These are phyloP conservation scores for Exophiala viscosa DNA, from an alignment of 2,329 filamentous ascomycete genomes.

Conservation along the genomic window DNA sequence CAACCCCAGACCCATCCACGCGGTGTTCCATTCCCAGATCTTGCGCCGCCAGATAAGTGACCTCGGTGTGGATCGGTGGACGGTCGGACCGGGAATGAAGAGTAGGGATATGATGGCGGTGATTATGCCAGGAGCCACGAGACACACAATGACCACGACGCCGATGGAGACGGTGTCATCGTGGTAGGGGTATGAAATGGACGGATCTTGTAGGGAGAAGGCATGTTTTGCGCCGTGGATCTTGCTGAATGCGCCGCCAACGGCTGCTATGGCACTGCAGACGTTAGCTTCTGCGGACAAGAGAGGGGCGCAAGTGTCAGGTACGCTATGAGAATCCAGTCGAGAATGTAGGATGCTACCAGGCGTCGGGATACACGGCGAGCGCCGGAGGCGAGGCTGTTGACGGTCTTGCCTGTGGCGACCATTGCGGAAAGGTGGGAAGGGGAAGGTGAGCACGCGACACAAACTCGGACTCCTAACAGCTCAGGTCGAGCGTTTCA, in stretches of 20 bases:
- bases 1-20: conserved; percentile 76
- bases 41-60: conserved; percentile 72
- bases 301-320: neutral
- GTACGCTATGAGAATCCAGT: conserved; percentile 66
- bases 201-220: conserved; percentile 69
- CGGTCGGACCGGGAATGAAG: conserved; percentile 68
- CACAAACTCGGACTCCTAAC: neutral
- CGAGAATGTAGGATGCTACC: conserved; percentile 64
- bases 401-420: conserved; percentile 10
- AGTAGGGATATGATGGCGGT: conserved; percentile 65
- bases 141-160: conserved; percentile 61
- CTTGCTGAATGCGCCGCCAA: conserved; percentile 58
- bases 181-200: conserved; percentile 74
- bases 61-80: conserved; percentile 59
- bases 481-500: too few relatives aligned
- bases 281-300: neutral
- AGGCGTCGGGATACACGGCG: conserved; percentile 48
- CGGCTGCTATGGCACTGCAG: conserved; percentile 51
- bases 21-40: conserved; percentile 85
- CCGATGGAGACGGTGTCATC: conserved; percentile 68
- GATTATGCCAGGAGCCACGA: conserved; percentile 62
- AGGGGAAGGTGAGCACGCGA: conserved; percentile 25
- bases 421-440: conserved; percentile 15
- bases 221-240: conserved; percentile 47
- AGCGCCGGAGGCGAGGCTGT: conserved; percentile 18